Base-by-base conservation (phyloP, 129 eudicot genomes). In the Pittosporum tobira region DNA sequence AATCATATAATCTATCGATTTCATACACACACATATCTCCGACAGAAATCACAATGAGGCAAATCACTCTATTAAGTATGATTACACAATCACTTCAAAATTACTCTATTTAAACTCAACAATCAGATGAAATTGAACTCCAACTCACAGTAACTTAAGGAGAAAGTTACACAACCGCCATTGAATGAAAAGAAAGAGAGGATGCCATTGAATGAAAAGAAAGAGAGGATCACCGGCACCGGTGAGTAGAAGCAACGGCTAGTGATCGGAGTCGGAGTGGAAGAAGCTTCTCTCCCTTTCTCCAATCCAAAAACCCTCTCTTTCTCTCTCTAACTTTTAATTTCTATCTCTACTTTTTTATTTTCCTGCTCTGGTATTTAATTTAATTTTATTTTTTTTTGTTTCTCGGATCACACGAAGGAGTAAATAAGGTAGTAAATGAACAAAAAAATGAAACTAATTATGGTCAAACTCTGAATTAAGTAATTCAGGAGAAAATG, bases 261-360 rank as follows among this genome's bases (percentile, higher is more conserved):
- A 42, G 59, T 54, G 42, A 54, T 29, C 13, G 40, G 42, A 54
- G 14, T 54, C 1, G 15, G 43, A n/a, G n/a, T n/a, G n/a, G n/a
- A n/a, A n/a, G n/a, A 29, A 6, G 29, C 22, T 2, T 16, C 38
- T 23, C 40, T 34, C 40, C 29, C 14, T 20, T 29, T 36, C 21
- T 36, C 59, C 40, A 29, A 27, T 36, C 59, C 31, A n/a, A 54
- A 54, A 19, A 7, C 59, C 12, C 38, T 27, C 58, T 52, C 3
- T 54, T 15, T 28, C 59, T 29, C 59, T 54, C 59, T 53, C 18
- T 28, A 15, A n/a, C n/a, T n/a, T n/a, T n/a, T n/a, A n/a, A n/a
- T n/a, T 1, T 53, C 1, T 53, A 22, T 27, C 24, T 53, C 24
- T 53, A 15, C 6, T 12, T 28, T 14, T 27, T 49, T 22, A 49